Conservation (phyloP, 106 monocot genomes). For the Chionographis japonica region DNA sequence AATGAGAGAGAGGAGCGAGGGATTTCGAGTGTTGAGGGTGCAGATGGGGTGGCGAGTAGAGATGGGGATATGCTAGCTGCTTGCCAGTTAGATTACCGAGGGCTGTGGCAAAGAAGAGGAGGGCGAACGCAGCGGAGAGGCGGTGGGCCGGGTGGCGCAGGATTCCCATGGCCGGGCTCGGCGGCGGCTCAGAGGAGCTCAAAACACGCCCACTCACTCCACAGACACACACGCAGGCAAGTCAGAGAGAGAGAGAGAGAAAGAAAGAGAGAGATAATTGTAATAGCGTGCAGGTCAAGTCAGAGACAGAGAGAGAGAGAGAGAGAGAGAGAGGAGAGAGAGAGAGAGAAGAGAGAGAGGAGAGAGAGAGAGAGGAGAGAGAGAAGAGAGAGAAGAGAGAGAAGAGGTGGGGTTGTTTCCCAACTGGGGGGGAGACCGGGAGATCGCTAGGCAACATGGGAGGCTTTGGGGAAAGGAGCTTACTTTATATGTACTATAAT, state of each 20-base stretch:
- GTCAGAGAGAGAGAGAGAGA: constrained; percentile 8
- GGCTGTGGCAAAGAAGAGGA: constrained; percentile 20
- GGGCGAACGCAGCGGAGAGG: constrained; percentile 5
- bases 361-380: constrained; percentile 6
- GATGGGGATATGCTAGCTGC: no score
- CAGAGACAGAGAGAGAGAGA: background rate
- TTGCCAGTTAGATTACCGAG: constrained; percentile 7
- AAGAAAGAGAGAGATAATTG: constrained; percentile 9
- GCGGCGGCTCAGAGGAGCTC: background rate
- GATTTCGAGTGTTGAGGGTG: no score
- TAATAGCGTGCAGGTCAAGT: constrained; percentile 11
- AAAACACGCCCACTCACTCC: no score
- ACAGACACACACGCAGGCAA: background rate
- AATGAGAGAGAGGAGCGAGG: background rate
- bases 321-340: constrained; percentile 6
- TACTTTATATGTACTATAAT: no score
- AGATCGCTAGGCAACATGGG: background rate
- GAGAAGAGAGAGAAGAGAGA: background rate
- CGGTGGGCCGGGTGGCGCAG: constrained; percentile 1
- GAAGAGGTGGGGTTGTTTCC: constrained; percentile 2
- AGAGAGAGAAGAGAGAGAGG: background rate
- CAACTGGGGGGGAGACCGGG: no score
- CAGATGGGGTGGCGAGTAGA: no score
- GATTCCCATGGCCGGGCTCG: constrained; percentile 18
- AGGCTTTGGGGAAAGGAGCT: no score